Conservation (phyloP, 73 alveolate genomes). For the Breviolum minutum region DNA sequence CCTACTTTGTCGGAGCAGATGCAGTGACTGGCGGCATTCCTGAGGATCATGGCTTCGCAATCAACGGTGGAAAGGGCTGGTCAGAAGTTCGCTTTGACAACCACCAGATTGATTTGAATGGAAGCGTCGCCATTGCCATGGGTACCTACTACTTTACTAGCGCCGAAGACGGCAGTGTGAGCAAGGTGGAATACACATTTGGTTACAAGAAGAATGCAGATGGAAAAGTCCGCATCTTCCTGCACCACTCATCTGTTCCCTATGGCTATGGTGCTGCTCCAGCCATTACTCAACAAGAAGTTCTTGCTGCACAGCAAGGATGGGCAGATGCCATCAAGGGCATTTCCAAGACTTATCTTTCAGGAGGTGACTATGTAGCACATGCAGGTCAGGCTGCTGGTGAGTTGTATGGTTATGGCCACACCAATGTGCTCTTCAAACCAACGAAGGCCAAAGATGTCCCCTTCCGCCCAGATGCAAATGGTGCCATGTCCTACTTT, state of each 20-base stretch:
- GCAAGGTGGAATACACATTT: slow-evolving; percentile 31
- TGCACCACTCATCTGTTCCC: not conserved
- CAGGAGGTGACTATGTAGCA: slow-evolving; percentile 30
- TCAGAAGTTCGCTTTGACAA: slow-evolving; percentile 5
- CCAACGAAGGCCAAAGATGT: slow-evolving; percentile 12
- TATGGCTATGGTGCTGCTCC: not conserved
- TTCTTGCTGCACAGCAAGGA: not conserved
- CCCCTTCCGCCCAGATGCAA: slow-evolving; percentile 6
- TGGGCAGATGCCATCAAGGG: slow-evolving; percentile 43
- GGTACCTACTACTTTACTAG: slow-evolving; percentile 18
- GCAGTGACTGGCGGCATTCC: slow-evolving; percentile 5
- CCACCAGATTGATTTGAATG: slow-evolving; percentile 22
- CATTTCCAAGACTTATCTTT: not conserved
- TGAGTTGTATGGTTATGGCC: slow-evolving; percentile 45
- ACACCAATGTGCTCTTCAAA: slow-evolving; percentile 19
- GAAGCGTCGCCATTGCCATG: slow-evolving; percentile 20
- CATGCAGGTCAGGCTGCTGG: slow-evolving; percentile 22
- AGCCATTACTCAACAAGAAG: not conserved
- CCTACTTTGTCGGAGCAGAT: slow-evolving; percentile 22
- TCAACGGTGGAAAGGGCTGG: slow-evolving; percentile 33
- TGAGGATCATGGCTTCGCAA: slow-evolving; percentile 21
- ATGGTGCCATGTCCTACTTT: slow-evolving; percentile 40
- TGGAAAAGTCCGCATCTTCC: slow-evolving; percentile 1
- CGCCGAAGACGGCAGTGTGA: not conserved
- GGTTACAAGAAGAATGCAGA: not conserved